Base-by-base conservation (phyloP, 768 basidiomycete genomes). In the Chalciporus chontae region DNA sequence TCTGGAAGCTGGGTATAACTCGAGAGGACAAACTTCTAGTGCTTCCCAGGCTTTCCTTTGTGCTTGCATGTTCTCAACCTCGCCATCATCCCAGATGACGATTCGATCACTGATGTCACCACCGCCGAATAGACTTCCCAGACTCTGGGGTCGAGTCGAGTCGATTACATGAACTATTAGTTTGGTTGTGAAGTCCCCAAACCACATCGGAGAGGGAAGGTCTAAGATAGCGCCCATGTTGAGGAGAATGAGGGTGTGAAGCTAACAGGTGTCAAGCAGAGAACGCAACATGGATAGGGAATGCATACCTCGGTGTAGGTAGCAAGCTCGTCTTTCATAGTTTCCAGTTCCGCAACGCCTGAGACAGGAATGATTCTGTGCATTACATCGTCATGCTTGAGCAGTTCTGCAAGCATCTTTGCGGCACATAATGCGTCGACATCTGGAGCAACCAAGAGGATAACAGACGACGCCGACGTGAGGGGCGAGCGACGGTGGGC, bases 361-460 rank as follows among this genome's bases (percentile, higher is more conserved):
- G 90, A 85, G 1, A 97, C 84, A 27, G 96, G 96, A 32, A 92
- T 85, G 45, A 92, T 81, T 41, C 90, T 80, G 69, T 97, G 88
- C 66, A 87, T 85, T 37, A 98, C 82, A 59, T 95, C 93, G 75
- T 99, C 96, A 59, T 94, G 90, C 59, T 83, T 87, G 71, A 99
- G 84, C 15, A 99, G 73, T 29, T 85, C 84, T 10, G 87, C 85
- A 40, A 98, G 79, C 82, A 98, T 95, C 40, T 85, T 80, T 5
- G 90, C 85, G 9, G 93, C 93, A 65, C 92, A 94, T 6, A 97
- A 73, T 5, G 90, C 90, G 71, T 99, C 95, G 45, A 94, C 89
- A 63, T 94, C 90, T 9, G 92, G 88, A 3, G 90, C 84, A 40
- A 90, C 91, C 48, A 94, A 82, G 43, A 95, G 78, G 56, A 90